Conservation (phyloP, 1,284 basidiomycete genomes). For the Pseudozyma sp. region DNA sequence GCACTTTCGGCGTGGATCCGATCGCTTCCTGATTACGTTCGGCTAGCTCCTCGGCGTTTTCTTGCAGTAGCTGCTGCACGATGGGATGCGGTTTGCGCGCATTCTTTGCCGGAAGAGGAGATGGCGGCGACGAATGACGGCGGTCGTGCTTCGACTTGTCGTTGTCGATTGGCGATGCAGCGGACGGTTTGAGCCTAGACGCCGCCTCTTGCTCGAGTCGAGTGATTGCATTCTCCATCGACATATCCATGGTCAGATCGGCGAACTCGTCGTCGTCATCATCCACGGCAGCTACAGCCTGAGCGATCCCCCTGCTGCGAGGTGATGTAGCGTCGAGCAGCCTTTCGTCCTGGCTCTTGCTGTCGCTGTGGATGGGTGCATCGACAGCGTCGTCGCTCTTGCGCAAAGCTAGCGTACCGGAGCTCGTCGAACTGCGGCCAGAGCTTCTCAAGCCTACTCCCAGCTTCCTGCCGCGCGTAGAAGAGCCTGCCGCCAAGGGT, state of each 20-base stretch:
- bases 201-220: slow-evolving; percentile 27
- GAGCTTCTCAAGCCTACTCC: slow-evolving; percentile 24
- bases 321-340: slow-evolving; percentile 16
- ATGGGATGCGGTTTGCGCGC: slow-evolving; percentile 12
- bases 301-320: slow-evolving; percentile 26
- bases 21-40: slow-evolving; percentile 1
- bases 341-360: slow-evolving; percentile 3
- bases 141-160: not conserved
- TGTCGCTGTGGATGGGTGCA: not conserved
- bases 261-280: slow-evolving; percentile 32
- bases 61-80: slow-evolving; percentile 13
- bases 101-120: not conserved
- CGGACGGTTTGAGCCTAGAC: not conserved
- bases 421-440: slow-evolving; percentile 17
- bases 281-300: slow-evolving; percentile 12
- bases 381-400: slow-evolving; percentile 17
- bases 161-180: not conserved
- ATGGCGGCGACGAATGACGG: slow-evolving; percentile 6
- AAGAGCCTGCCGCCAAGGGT: slow-evolving; percentile 11
- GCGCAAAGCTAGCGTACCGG: slow-evolving; percentile 19
- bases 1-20: slow-evolving; percentile 2
- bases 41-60: slow-evolving; percentile 4
- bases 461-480: slow-evolving; percentile 22
- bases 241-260: slow-evolving; percentile 26
- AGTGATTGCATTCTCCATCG: slow-evolving; percentile 23